These are phyloP conservation scores for Phytopythium vexans DNA, from an alignment of 352 stramenopile species.

Conservation along the genomic window DNA sequence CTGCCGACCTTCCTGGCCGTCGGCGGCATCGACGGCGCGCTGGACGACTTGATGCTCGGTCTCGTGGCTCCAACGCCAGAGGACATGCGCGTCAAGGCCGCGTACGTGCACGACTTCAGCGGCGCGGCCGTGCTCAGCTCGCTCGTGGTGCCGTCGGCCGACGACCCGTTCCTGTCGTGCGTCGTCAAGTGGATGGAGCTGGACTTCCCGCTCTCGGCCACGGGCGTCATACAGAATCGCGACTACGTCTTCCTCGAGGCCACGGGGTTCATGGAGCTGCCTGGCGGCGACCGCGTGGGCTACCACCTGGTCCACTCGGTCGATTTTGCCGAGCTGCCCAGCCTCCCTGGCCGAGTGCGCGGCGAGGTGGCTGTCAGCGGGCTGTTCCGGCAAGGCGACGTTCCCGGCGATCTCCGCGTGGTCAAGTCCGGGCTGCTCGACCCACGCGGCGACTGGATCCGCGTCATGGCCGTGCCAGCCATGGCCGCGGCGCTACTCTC, in stretches of 20 bases:
- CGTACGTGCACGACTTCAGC: constrained; percentile 17
- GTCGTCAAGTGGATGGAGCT: constrained; percentile 28
- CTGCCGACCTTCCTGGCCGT: constrained; percentile 12
- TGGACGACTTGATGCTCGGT: constrained; percentile 18
- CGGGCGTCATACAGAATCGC: constrained; percentile 16
- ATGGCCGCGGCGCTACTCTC: constrained; percentile 18
- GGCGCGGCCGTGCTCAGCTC: constrained; percentile 19
- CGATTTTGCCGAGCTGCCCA: constrained; percentile 15
- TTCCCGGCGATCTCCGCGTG: constrained; percentile 21
- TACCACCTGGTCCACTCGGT: constrained; percentile 41
- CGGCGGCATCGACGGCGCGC: constrained; percentile 11
- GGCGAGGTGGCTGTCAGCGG: constrained; percentile 24
- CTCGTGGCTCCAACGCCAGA: constrained; percentile 14
- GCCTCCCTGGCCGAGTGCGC: constrained; percentile 19
- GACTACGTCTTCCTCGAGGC: constrained; percentile 30
- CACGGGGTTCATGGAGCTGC: constrained; percentile 15
- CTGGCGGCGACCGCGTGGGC: constrained; percentile 24
- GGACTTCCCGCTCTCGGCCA: constrained; percentile 12
- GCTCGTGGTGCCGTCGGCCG: constrained; percentile 14
- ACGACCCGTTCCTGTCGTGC: constrained; percentile 19
- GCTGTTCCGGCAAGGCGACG: constrained; percentile 18
- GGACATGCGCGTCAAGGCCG: constrained; percentile 19
- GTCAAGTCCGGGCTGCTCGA: constrained; percentile 20
- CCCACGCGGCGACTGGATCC: constrained; percentile 16
- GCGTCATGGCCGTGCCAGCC: constrained; percentile 13